These are phyloP conservation scores for Penicillium glabrum DNA, from an alignment of 2,329 filamentous ascomycete species.

Conservation along the genomic window DNA sequence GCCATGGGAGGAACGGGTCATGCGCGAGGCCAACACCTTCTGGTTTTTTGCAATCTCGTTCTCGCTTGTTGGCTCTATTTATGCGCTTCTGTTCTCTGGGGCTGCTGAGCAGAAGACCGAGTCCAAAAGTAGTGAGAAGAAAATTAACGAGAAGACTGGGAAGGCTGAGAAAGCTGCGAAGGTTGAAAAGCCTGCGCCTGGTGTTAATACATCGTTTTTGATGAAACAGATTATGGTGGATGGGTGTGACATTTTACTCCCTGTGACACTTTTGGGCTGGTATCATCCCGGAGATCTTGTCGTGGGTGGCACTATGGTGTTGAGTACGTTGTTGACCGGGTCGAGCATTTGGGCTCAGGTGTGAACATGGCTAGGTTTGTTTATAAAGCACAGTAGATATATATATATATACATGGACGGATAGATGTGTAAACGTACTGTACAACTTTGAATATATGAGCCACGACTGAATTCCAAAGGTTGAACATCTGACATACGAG, in stretches of 20 bases:
- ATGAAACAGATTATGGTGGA: constrained; percentile 57
- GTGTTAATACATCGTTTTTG: constrained; percentile 28
- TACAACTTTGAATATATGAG: background rate
- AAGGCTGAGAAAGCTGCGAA: constrained; percentile 26
- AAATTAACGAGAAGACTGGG: constrained; percentile 14
- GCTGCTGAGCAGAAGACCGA: background rate
- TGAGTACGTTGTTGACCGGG: constrained; percentile 62
- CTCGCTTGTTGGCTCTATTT: constrained; percentile 43
- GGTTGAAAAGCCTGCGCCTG: constrained; percentile 16
- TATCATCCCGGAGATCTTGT: constrained; percentile 51
- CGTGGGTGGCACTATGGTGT: constrained; percentile 60
- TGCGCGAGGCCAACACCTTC: constrained; percentile 64
- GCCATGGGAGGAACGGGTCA: constrained; percentile 47
- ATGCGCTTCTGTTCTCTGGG: constrained; percentile 20
- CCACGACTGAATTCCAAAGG: background rate
- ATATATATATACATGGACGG: background rate
- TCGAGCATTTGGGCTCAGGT: constrained; percentile 57
- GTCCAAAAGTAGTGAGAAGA: constrained; percentile 19
- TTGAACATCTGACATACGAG: background rate
- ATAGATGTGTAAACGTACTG: background rate
- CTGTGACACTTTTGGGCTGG: constrained; percentile 63
- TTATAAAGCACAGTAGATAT: background rate
- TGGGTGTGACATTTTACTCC: constrained; percentile 62
- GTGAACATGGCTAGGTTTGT: background rate
- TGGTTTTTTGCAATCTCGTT: constrained; percentile 66